Conservation (phyloP, 2,329 filamentous ascomycete species). For the Fusarium sp. region DNA sequence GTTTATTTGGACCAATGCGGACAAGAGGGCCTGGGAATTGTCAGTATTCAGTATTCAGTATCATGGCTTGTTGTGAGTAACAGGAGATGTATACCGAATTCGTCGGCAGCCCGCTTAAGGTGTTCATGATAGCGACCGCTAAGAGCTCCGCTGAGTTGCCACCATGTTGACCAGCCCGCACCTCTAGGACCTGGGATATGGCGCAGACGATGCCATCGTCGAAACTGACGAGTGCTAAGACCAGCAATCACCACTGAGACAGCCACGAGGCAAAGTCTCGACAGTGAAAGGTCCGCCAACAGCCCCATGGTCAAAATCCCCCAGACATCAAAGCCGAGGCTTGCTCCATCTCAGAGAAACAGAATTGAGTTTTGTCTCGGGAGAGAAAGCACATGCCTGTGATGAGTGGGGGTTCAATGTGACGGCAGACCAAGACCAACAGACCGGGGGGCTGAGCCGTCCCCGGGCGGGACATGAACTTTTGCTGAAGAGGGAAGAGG, state of each 20-base stretch:
- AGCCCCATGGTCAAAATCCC: slow-evolving; percentile 25
- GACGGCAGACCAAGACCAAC: not conserved
- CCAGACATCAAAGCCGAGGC: not conserved
- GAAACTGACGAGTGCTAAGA: slow-evolving; percentile 13
- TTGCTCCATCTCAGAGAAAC: not conserved
- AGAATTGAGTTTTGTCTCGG: not conserved
- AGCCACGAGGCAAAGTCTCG: not conserved
- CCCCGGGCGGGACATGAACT: not conserved
- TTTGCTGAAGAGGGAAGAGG: not conserved
- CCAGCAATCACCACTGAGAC: not conserved
- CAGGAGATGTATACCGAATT: slow-evolving; percentile 33
- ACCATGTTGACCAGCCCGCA: slow-evolving; percentile 46
- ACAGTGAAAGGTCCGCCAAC: not conserved
- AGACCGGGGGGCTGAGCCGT: not conserved
- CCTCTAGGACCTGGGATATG: slow-evolving; percentile 44
- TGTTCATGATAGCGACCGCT: slow-evolving; percentile 45
- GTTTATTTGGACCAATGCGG: slow-evolving; percentile 57
- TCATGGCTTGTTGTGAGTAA: too few species aligned
- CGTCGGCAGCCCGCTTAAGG: slow-evolving; percentile 40
- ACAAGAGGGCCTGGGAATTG: slow-evolving; percentile 48
- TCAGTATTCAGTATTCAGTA: not conserved
- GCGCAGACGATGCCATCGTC: slow-evolving; percentile 43
- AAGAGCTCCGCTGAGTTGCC: slow-evolving; percentile 45
- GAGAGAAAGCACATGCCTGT: not conserved
- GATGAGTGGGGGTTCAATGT: not conserved